Percentiles rank a stretch among this genome's conserved stretches.
Conservation (phyloP, 2,329 filamentous ascomycete genomes). For the Bipolaris cookei region DNA sequence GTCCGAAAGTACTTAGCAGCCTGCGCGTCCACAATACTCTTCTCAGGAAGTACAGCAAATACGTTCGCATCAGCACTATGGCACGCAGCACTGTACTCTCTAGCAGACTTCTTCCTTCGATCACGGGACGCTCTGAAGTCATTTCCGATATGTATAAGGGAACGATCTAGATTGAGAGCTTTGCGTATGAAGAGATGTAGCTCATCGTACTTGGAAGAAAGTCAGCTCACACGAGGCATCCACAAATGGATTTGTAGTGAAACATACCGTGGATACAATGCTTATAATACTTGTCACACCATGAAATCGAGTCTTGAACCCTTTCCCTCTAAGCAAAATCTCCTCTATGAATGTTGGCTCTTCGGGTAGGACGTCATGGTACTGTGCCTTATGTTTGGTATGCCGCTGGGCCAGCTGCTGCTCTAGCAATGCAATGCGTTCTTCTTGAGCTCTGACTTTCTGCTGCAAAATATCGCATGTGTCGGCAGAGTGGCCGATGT, state of each 20-base stretch:
- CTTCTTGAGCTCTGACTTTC: slow-evolving; percentile 42
- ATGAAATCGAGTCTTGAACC: slow-evolving; percentile 55
- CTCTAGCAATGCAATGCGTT: slow-evolving; percentile 42
- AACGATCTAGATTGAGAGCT: slow-evolving; percentile 37
- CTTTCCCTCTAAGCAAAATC: slow-evolving; percentile 52
- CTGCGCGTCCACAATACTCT: slow-evolving; percentile 51
- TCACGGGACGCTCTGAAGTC: slow-evolving; percentile 46
- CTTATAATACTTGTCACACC: slow-evolving; percentile 52
- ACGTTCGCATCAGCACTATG: slow-evolving; percentile 43
- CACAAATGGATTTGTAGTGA: background rate
- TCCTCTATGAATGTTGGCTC: slow-evolving; percentile 41
- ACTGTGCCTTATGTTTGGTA: slow-evolving; percentile 23
- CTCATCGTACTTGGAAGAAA: slow-evolving; percentile 41
- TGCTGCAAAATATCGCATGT: slow-evolving; percentile 31
- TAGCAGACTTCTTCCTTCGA: slow-evolving; percentile 35
- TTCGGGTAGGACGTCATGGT: slow-evolving; percentile 17
- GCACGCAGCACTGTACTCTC: slow-evolving; percentile 25
- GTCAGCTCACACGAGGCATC: slow-evolving; percentile 12
- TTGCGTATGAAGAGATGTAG: slow-evolving; percentile 45
- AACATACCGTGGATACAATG: slow-evolving; percentile 43
- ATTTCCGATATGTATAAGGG: slow-evolving; percentile 37
- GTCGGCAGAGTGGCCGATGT: slow-evolving; percentile 8
- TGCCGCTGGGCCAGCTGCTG: slow-evolving; percentile 34
- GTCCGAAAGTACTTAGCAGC: slow-evolving; percentile 56
- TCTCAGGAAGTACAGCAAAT: slow-evolving; percentile 46